phyloP scores from a whole-genome alignment of 23 red algal genomes.

The Gracilaria domingensis region DNA sequence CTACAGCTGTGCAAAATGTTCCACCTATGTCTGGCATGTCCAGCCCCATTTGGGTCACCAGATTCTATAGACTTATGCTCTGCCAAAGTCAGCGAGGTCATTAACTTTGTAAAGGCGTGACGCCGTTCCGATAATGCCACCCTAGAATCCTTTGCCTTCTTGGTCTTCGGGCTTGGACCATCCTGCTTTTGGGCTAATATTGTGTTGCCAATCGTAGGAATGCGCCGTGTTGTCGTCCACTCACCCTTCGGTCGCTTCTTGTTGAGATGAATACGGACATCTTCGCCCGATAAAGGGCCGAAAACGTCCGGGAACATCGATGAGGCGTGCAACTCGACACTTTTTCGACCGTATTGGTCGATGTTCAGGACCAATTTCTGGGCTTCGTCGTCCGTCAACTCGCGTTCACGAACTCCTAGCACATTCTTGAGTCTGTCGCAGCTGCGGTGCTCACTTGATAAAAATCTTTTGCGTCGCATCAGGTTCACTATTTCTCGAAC shows the following conservation, averaged over 20 bases:
- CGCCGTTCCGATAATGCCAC: conserved; percentile 7
- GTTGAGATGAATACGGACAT: background rate
- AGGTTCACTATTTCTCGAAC: conserved; percentile 23
- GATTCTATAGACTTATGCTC: background rate
- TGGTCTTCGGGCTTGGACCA: background rate
- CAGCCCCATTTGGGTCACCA: background rate
- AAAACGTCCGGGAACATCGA: conserved; percentile 36
- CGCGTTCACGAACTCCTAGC: background rate
- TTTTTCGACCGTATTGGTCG: conserved; percentile 11
- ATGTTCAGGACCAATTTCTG: conserved; percentile 24
- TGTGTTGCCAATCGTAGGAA: background rate
- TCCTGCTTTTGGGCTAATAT: background rate
- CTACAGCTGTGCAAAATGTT: conserved; percentile 12
- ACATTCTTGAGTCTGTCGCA: background rate
- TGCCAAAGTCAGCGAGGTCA: conserved; percentile 1
- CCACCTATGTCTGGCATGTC: conserved; percentile 3
- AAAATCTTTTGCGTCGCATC: conserved; percentile 10
- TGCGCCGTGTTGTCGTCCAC: conserved; percentile 17
- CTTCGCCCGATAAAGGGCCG: background rate
- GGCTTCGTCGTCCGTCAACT: background rate
- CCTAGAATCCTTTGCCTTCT: background rate
- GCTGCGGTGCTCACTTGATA: conserved; percentile 6
- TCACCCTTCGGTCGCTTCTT: background rate
- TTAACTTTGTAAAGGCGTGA: background rate
- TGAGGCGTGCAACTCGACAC: conserved; percentile 37